These are phyloP conservation scores for Mortierella alpina DNA, from an alignment of 192 early-diverging fungal genomes.

Conservation along the genomic window DNA sequence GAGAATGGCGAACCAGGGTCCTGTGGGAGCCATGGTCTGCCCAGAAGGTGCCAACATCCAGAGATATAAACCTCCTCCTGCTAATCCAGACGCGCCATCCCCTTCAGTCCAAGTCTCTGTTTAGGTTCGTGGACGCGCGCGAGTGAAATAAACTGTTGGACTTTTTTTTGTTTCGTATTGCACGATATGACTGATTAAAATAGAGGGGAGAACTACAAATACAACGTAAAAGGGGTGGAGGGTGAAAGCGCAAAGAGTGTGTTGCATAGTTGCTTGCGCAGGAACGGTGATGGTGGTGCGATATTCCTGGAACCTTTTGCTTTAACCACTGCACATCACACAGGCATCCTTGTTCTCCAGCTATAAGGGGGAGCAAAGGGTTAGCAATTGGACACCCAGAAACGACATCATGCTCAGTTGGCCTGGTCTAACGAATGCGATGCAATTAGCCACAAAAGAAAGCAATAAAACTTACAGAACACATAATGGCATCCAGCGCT, in stretches of 20 bases:
- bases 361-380: slow-evolving; percentile 22
- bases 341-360: slow-evolving; percentile 93
- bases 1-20: slow-evolving; percentile 26
- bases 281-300: no score
- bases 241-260: not conserved
- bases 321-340: slow-evolving; percentile 87
- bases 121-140: not conserved
- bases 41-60: slow-evolving; percentile 35
- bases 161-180: no score
- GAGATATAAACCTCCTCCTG: slow-evolving; percentile 23
- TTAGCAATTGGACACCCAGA: not conserved
- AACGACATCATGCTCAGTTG: not conserved
- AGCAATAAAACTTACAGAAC: slow-evolving; percentile 63
- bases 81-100: not conserved
- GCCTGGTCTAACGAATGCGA: not conserved
- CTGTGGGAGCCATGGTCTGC: slow-evolving; percentile 34
- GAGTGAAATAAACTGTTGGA: not conserved
- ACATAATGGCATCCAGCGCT: slow-evolving; percentile 75
- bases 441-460: not conserved
- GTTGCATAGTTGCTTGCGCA: no score
- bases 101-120: not conserved
- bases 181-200: no score
- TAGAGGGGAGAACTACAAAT: slow-evolving; percentile 5
- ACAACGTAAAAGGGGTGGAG: not conserved
- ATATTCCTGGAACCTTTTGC: not conserved